Evolutionary conservation across 2,329 filamentous ascomycete species (phyloP).

Genomic region (Sporothrix inflata): DNA sequence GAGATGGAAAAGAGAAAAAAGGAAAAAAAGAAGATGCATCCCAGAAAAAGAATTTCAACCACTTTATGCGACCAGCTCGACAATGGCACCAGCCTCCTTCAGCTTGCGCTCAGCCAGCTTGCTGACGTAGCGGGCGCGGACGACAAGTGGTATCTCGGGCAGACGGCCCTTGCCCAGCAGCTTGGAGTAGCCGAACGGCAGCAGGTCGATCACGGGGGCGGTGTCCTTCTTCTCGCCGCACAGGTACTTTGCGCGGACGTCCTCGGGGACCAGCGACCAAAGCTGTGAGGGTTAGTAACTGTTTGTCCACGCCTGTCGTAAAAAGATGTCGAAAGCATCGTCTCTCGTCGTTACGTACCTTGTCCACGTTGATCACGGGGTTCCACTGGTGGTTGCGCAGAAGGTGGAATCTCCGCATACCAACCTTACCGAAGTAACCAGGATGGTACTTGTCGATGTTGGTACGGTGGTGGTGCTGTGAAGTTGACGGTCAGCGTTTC

Average conservation of each 20-base stretch:
- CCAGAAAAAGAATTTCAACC: slow-evolving; percentile 14
- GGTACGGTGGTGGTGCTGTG: slow-evolving; percentile 86
- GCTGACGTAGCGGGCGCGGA: slow-evolving; percentile 93
- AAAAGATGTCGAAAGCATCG: too few species aligned
- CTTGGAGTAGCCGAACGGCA: slow-evolving; percentile 97
- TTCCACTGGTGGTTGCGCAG: slow-evolving; percentile 97
- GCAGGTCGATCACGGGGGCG: slow-evolving; percentile 96
- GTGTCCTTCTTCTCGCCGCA: slow-evolving; percentile 78
- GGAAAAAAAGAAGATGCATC: slow-evolving; percentile 11
- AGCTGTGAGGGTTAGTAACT: slow-evolving; percentile 65
- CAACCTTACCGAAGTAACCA: slow-evolving; percentile 99
- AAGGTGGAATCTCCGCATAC: slow-evolving; percentile 97
- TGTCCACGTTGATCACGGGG: slow-evolving; percentile 98
- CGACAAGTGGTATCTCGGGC: slow-evolving; percentile 89
- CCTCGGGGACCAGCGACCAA: slow-evolving; percentile 89
- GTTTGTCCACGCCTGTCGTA: too few species aligned
- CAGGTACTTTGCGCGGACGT: slow-evolving; percentile 93
- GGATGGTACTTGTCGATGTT: slow-evolving; percentile 88
- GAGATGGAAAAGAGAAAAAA: background rate
- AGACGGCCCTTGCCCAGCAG: slow-evolving; percentile 97
- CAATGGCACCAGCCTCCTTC: slow-evolving; percentile 92
- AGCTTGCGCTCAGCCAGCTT: slow-evolving; percentile 99
- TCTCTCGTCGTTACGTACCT: slow-evolving; percentile 58
- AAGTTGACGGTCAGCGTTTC: background rate
- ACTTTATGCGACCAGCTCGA: slow-evolving; percentile 88